Evolutionary conservation across 176 grass and related monocot genomes (phyloP).

Genomic region (Raddia distichophylla): DNA sequence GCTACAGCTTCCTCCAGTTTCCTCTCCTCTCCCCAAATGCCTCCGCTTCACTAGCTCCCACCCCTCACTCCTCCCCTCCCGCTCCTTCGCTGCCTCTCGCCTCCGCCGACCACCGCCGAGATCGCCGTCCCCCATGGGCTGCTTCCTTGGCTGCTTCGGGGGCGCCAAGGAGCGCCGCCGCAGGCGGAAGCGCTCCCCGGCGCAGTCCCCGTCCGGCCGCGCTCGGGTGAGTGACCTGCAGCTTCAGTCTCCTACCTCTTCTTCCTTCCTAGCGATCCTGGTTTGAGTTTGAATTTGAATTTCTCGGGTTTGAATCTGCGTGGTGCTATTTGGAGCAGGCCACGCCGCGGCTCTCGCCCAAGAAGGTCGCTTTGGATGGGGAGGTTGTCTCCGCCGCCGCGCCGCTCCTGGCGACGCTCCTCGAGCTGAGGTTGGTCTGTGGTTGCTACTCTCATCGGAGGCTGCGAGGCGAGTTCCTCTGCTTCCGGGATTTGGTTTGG

Average conservation of each 20-base stretch:
- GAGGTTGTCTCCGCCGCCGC: slow-evolving; percentile 53
- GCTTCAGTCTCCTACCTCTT: background rate
- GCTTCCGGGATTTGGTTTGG: background rate
- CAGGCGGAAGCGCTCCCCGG: slow-evolving; percentile 60
- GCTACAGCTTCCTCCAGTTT: slow-evolving; percentile 10
- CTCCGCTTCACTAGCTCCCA: slow-evolving; percentile 41
- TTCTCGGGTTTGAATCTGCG: background rate
- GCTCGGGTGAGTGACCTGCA: slow-evolving; percentile 40
- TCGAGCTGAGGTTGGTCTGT: slow-evolving; percentile 48
- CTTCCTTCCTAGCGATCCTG: background rate
- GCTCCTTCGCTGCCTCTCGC: background rate
- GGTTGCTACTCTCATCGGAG: background rate
- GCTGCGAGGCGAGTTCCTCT: background rate
- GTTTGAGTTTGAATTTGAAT: background rate
- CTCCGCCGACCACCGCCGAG: background rate
- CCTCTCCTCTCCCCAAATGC: slow-evolving; percentile 25
- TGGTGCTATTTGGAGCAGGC: slow-evolving; percentile 30
- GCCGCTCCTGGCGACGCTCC: slow-evolving; percentile 51
- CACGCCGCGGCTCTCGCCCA: slow-evolving; percentile 33
- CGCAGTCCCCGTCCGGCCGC: slow-evolving; percentile 50
- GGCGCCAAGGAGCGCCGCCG: slow-evolving; percentile 60
- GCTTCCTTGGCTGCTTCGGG: slow-evolving; percentile 98
- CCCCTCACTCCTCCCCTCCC: background rate
- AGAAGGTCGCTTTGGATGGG: slow-evolving; percentile 48
- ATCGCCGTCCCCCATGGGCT: slow-evolving; percentile 60